Conservation (phyloP, 306 rosid species). For the Sicyos edulis region DNA sequence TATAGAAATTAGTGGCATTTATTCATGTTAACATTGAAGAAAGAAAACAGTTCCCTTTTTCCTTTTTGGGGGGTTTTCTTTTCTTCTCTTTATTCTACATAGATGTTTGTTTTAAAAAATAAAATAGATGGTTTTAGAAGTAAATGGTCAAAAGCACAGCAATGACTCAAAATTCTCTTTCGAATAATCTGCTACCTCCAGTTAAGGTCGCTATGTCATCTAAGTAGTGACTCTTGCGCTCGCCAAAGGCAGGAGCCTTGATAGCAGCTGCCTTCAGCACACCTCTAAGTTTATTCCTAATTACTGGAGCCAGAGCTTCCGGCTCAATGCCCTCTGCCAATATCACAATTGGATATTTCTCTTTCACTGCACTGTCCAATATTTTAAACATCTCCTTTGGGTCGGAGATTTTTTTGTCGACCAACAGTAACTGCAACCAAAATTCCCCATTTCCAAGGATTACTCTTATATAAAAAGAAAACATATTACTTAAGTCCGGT, state of each 20-base stretch:
- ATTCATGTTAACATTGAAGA: background rate
- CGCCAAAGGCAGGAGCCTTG: constrained; percentile 94
- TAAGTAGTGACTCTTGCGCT: constrained; percentile 73
- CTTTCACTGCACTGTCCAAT: constrained; percentile 70
- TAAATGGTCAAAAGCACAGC: background rate
- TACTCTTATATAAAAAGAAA: constrained; percentile 27
- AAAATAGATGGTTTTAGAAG: background rate
- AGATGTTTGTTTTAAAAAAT: background rate
- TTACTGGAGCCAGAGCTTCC: constrained; percentile 83
- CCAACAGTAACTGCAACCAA: constrained; percentile 79
- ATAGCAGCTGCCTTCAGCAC: constrained; percentile 74
- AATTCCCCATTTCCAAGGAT: constrained; percentile 28
- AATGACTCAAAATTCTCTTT: constrained; percentile 16
- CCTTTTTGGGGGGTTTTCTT: background rate
- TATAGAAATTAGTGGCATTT: background rate
- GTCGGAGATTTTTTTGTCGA: constrained; percentile 61
- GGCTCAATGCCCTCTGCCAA: constrained; percentile 81
- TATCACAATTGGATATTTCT: constrained; percentile 67
- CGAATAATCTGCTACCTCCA: constrained; percentile 60
- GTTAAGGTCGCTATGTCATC: constrained; percentile 93
- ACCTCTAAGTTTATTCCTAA: constrained; percentile 80
- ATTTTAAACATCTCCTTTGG: constrained; percentile 72
- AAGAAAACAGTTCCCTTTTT: background rate
- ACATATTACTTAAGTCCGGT: constrained; percentile 5
- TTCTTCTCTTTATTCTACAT: background rate